Evolutionary conservation across 495 filamentous ascomycete genomes (phyloP), one percentile per base, ranked within the genome.

Genomic region (Aspergillus panamensis): DNA sequence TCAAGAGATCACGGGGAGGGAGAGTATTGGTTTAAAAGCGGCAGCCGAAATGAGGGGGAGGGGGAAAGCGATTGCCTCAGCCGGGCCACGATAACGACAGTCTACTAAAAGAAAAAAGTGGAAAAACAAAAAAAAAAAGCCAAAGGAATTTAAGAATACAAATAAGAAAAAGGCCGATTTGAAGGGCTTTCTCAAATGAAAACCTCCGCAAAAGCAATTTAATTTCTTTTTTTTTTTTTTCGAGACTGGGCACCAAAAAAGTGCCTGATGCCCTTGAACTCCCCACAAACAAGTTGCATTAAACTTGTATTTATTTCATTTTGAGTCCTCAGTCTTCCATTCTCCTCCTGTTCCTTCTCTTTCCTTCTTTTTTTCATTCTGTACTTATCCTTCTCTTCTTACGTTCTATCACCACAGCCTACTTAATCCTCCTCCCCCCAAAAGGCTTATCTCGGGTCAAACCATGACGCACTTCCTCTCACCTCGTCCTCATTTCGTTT

Each of bases 381-480:
- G 40, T 48, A 43, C 20, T 33, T 53, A 57, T 3, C 37, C 44
- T 55, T 44, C 33, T 56, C 21, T 39, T 12, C 17, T 54, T 32
- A 21, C 35, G 32, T 17, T 33, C 61, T 56, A 37, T 52, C 25
- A 40, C 52, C 39, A 20, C 44, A 48, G 58, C 37, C 50, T 19
- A 29, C 37, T 42, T 30, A 25, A 19, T 25, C 25, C 37, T 29
- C 19, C 21, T 30, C 19, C 25, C 10, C 58, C 35, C 33, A 33
- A 56, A 33, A 25, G 25, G 30, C 57, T 55, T 60, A 60, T 64
- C 51, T 51, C 57, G 57, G 49, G 59, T 60, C 72, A 64, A 78
- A 78, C 62, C 66, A 78, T 78, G 75, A 78, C 73, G 74, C 69
- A 73, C 67, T 70, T 65, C 55, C 39, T 53, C 65, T 64, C 66